A percentile compares a stretch with the other conserved stretches of the same genome.
These are phyloP conservation scores for Torulaspora microellipsoides DNA, from an alignment of 805 yeast genomes.

Conservation along the genomic window DNA sequence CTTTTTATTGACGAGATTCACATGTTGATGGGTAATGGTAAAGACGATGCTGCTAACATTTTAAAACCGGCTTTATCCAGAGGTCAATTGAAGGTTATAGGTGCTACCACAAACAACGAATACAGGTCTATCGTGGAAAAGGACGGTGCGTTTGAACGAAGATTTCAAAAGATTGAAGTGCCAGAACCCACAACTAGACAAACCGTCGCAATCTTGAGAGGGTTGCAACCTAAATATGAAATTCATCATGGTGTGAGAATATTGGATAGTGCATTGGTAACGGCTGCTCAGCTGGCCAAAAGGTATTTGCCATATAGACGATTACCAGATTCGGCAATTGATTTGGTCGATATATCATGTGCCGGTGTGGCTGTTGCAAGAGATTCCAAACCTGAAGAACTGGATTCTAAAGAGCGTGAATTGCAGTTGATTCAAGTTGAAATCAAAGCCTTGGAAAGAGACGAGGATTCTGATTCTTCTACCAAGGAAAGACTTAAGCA, in stretches of 20 bases:
- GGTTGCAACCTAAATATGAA: constrained; percentile 91
- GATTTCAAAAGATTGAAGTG: constrained; percentile 96
- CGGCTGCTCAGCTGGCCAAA: constrained; percentile 92
- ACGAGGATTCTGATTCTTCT: constrained; percentile 73
- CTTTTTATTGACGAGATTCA: constrained; percentile 96
- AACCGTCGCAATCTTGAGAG: constrained; percentile 94
- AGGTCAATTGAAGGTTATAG: constrained; percentile 94
- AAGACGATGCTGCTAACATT: constrained; percentile 93
- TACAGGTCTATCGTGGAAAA: constrained; percentile 89
- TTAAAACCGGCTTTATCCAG: constrained; percentile 96
- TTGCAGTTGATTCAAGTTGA: constrained; percentile 89
- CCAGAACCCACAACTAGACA: constrained; percentile 89
- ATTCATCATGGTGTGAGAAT: constrained; percentile 97
- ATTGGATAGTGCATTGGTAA: constrained; percentile 86
- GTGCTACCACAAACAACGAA: constrained; percentile 95
- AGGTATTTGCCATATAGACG: constrained; percentile 92
- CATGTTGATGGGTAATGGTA: constrained; percentile 99
- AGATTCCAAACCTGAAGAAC: constrained; percentile 95
- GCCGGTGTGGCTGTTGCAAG: constrained; percentile 98
- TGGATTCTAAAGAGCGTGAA: constrained; percentile 90
- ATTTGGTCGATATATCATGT: constrained; percentile 91
- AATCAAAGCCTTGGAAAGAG: constrained; percentile 95
- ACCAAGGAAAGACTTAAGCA: constrained; percentile 81
- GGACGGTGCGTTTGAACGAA: constrained; percentile 98
- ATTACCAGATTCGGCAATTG: constrained; percentile 96